phyloP scores from a whole-genome alignment of 2,329 filamentous ascomycete genomes.

The Trichoderma koningiopsis region DNA sequence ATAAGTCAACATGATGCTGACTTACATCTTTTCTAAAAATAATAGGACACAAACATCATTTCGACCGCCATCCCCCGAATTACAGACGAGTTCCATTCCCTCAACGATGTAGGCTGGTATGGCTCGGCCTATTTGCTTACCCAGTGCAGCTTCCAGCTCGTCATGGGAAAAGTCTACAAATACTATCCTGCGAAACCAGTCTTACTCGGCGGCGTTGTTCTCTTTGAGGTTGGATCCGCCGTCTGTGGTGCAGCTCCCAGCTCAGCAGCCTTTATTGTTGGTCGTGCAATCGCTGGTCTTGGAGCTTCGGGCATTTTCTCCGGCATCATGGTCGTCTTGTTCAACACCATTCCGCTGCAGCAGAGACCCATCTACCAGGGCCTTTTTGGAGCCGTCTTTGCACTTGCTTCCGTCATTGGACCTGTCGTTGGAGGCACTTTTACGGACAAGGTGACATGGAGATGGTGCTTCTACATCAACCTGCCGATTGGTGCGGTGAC shows the following conservation, averaged over 20 bases:
- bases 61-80: constrained; percentile 18
- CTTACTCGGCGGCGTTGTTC: constrained; percentile 45
- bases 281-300: constrained; percentile 49
- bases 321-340: constrained; percentile 16
- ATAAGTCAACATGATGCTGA: background rate
- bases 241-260: constrained; percentile 45
- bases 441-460: constrained; percentile 35
- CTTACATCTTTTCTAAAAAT: background rate
- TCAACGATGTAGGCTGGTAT: constrained; percentile 22
- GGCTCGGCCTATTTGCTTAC: constrained; percentile 11
- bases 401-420: constrained; percentile 40
- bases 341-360: constrained; percentile 6
- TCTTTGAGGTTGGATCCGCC: constrained; percentile 54
- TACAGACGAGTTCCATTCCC: constrained; percentile 18
- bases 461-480: constrained; percentile 27
- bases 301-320: constrained; percentile 45
- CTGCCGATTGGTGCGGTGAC: constrained; percentile 17
- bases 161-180: constrained; percentile 41
- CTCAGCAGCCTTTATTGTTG: constrained; percentile 48
- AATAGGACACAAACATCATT: constrained; percentile 8
- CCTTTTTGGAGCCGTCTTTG: constrained; percentile 39
- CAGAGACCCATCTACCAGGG: constrained; percentile 28
- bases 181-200: constrained; percentile 51
- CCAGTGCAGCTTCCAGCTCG: constrained; percentile 19
- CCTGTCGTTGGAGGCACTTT: constrained; percentile 36